Conservation (phyloP, 2,329 filamentous ascomycete genomes). For the Trichoderma gracile region DNA sequence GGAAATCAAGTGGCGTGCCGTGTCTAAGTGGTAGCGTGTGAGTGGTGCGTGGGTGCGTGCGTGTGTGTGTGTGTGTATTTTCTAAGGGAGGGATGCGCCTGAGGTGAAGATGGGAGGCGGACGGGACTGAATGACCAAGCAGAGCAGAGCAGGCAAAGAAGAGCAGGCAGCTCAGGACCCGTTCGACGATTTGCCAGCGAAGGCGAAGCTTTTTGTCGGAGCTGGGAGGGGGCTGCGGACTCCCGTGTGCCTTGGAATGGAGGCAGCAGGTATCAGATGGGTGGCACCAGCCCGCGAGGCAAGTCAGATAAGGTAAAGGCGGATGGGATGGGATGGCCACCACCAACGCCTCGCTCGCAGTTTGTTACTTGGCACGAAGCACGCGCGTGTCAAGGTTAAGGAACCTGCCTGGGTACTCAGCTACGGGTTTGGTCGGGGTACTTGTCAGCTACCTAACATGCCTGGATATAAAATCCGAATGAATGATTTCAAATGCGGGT, state of each 20-base stretch:
- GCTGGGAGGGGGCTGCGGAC: not conserved
- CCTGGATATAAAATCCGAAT: conserved; percentile 1
- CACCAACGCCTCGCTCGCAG: not conserved
- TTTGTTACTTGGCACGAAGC: no score
- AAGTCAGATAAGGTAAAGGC: conserved; percentile 18
- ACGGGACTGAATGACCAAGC: not conserved
- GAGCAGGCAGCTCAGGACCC: not conserved
- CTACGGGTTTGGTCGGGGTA: not conserved
- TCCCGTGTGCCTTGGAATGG: no score
- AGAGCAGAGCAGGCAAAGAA: no score
- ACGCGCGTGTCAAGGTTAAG: no score
- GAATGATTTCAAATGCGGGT: conserved; percentile 23
- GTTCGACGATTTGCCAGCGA: not conserved
- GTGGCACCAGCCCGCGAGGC: not conserved
- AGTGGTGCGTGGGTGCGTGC: not conserved
- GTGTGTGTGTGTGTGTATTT: not conserved
- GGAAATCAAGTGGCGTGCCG: not conserved
- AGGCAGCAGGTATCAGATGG: no score
- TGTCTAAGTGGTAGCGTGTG: conserved; percentile 11
- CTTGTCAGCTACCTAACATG: not conserved
- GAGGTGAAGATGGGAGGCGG: no score
- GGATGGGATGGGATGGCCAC: conserved; percentile 5
- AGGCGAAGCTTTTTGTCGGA: not conserved
- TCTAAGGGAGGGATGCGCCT: no score
- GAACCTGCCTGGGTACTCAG: no score